Evolutionary conservation across 1,284 basidiomycete genomes (phyloP), one percentile per base, ranked within the genome.

Genomic region (Taiwanofungus camphoratus): DNA sequence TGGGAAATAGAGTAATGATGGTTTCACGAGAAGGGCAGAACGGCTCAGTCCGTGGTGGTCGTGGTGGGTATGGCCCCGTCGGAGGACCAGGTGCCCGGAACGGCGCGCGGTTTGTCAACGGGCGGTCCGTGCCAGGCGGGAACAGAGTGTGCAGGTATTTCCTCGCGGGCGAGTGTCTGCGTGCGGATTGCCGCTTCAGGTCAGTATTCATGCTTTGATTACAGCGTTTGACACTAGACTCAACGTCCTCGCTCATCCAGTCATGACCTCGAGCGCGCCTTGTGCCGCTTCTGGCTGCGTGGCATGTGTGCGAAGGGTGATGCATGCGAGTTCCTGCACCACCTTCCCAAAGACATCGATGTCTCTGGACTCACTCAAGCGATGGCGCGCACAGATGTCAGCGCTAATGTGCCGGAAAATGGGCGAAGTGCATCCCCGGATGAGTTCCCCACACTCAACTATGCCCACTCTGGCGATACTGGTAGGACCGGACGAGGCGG

Each of bases 151-250:
- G 95, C 63, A 75, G 96, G 44, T 99, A 98, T 65, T 99, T 93
- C 64, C 76, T 99, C 27, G 91, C 92, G 5, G 96, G 96, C 15
- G 94, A 98, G 65, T 99, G 95, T 62, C 70, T 97, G 42, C 71
- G 95, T 40, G 89, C 92, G 39, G 95, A 99, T 67, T 99, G 96
- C 69, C 82, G 94, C 47, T 99, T 98, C 70, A 95, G 91, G 92
- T 92, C 51, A 57, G 77, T 59, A 40, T 45, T 26, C 45, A 12
- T 33, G 8, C 18, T 37, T 32, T 20, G 15, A 21, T 37, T 12
- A 24, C 16, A 20, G 15, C 34, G 26, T 46, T 42, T 42, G 38
- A 45, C 13, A 31, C 23, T 19, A 23, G 16, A 9, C 21, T 20
- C 26, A 41, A 37, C 20, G 38, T 20, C 45, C 51, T 2, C 32